Base-by-base conservation (phyloP, 106 monocot genomes). In the Phalaenopsis equestris region DNA sequence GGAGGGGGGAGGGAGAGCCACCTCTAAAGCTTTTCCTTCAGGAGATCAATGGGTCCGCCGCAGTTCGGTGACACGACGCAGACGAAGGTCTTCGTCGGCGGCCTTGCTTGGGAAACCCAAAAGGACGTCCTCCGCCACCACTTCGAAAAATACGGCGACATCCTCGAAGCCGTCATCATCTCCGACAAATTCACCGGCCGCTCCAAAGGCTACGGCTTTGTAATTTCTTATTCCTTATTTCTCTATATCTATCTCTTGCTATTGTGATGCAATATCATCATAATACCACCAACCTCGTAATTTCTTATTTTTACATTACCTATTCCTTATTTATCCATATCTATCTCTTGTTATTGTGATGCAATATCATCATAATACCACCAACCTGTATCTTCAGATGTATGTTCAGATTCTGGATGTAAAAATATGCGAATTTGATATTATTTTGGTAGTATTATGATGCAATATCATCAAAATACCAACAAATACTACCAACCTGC, bases 171-270 rank as follows among this genome's bases (percentile, higher is more conserved):
- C 76, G 92, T 90, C 84, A 88, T 92, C 78, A 92, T 92, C 90
- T 88, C 92, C 57, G 92, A 92, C 81, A 92, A 90, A 86, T 46
- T 82, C 83, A 86, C 92, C 86, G 90, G 90, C 84, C 87, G 90
- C 8, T 92, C 92, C 86, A 92, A 92, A 80, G 92, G 92, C 84
- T 92, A 92, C 65, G 92, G 92, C 73, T 92, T 92, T 56, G 92
- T 92, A 81, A 78, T 42, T 19, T 11, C 3, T 12, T 16, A 16
- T 17, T 37, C 16, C 9, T 52, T 12, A 2, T 0, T 24, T 19
- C 21, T 5, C 15, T 67, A 2, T 39, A 48, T 75, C 30, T 18
- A 41, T 72, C 14, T 45, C 17, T 49, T 5, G 3, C 9, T 30
- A 30, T 30, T 30, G 30, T 30, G 30, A 30, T 30, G 30, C 30